Base-by-base conservation (phyloP, 257 asterid species). In the Salvia rosmarinus region DNA sequence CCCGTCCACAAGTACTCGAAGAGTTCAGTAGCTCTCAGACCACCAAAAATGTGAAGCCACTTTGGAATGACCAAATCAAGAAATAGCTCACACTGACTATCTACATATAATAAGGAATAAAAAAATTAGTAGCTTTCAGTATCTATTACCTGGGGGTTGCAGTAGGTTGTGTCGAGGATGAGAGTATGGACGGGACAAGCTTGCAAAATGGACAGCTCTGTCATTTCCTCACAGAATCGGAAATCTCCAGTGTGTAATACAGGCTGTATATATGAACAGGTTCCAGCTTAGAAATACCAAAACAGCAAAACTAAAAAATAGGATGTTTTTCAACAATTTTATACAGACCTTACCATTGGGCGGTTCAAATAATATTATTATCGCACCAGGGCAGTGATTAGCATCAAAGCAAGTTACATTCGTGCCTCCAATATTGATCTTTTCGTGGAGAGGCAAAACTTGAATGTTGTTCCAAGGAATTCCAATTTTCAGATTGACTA, bases 371-470 rank as follows among this genome's bases (percentile, higher is more conserved):
- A 94, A 85, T 71, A 94, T 84, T 67, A 94, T 84, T 66, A 94
- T 71, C 46, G 98, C 90, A 77, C 99, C 99, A 17, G 99, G 98
- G 75, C 99, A 94, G 80, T 94, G 99, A 82, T 94, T 94, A 78
- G 99, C 97, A 75, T 94, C 95, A 68, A 88, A 94, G 79, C 96
- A 91, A 12, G 96, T 94, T 63, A 94, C 87, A 52, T 85, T 77
- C 56, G 75, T 73, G 55, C 99, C 99, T 69, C 87, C 96, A 60
- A 94, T 80, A 71, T 71, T 88, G 71, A 86, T 81, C 90, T 75
- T 94, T 82, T 85, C 85, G 73, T 91, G 87, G 77, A 91, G 88
- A 65, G 99, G 96, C 83, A 94, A 83, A 80, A 94, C 85, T 71
- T 87, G 85, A 69, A 94, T 71, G 66, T 82, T 86, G 70, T 86